Percentiles rank a stretch among this genome's conserved stretches.
Evolutionary conservation across 2,329 filamentous ascomycete species (phyloP).

Genomic region (Phaeoacremonium minimum): DNA sequence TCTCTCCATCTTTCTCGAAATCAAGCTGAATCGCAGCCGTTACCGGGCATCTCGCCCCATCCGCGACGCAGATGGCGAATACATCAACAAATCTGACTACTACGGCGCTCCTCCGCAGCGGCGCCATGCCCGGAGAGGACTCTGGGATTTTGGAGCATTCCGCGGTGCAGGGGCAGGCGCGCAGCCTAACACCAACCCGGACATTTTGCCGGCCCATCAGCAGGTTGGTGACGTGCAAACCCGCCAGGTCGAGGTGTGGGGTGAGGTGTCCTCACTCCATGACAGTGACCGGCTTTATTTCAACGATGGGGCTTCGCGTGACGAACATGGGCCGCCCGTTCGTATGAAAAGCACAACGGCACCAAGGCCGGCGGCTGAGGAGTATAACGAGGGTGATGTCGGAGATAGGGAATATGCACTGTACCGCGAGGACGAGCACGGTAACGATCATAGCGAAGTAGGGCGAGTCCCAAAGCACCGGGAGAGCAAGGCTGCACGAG

Average conservation of each 20-base stretch:
- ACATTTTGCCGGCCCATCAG: slow-evolving; percentile 8
- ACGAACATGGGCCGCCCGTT: slow-evolving; percentile 4
- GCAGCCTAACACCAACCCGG: slow-evolving; percentile 7
- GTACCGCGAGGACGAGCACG: slow-evolving; percentile 5
- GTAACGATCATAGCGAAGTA: slow-evolving; percentile 3
- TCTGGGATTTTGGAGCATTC: slow-evolving; percentile 4
- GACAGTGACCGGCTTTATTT: slow-evolving; percentile 10
- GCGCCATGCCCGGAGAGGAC: slow-evolving; percentile 1
- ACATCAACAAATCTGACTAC: slow-evolving; percentile 7
- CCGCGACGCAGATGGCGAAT: slow-evolving; percentile 11
- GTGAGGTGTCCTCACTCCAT: slow-evolving; percentile 10
- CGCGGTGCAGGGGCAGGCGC: background rate
- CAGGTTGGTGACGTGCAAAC: slow-evolving; percentile 8
- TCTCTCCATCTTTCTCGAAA: slow-evolving; percentile 55
- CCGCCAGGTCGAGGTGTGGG: slow-evolving; percentile 10
- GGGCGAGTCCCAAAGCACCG: slow-evolving; percentile 5
- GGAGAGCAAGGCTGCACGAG: slow-evolving; percentile 8
- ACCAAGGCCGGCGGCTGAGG: slow-evolving; percentile 8
- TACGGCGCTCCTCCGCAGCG: slow-evolving; percentile 8
- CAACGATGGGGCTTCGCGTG: slow-evolving; percentile 9
- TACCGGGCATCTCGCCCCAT: slow-evolving; percentile 4
- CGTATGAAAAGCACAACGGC: slow-evolving; percentile 9
- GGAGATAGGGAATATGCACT: slow-evolving; percentile 5
- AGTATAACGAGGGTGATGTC: slow-evolving; percentile 10
- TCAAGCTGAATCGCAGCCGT: slow-evolving; percentile 6